Percentiles rank a stretch among this genome's conserved stretches.
These are phyloP conservation scores for Circinella minor DNA, from an alignment of 371 early-diverging fungal genomes.

Conservation along the genomic window DNA sequence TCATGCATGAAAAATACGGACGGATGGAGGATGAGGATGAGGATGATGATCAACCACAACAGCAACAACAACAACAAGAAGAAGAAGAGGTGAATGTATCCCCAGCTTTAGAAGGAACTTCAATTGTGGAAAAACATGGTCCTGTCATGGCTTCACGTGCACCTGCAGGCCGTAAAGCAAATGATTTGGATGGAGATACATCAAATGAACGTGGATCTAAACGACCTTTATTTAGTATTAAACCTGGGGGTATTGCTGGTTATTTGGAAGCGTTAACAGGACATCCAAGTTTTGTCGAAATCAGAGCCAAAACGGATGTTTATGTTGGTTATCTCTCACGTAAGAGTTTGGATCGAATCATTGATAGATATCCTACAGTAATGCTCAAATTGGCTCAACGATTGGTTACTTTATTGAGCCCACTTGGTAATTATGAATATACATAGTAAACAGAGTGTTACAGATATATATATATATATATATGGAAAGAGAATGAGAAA, in stretches of 20 bases:
- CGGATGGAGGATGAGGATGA: not conserved
- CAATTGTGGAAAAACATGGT: conserved; percentile 20
- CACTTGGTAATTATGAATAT: conserved; percentile 58
- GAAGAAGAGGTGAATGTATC: conserved; percentile 8
- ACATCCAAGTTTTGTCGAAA: conserved; percentile 85
- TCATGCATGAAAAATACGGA: too few species aligned
- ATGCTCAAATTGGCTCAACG: conserved; percentile 89
- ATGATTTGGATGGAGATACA: conserved; percentile 18
- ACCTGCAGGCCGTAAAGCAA: conserved; percentile 40
- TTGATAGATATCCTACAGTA: conserved; percentile 83
- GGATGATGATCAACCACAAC: not conserved
- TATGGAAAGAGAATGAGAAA: not conserved
- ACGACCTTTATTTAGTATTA: conserved; percentile 70
- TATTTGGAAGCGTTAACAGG: conserved; percentile 92
- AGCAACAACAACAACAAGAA: conserved; percentile 1
- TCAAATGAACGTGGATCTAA: conserved; percentile 23
- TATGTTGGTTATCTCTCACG: conserved; percentile 89
- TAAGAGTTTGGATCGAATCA: conserved; percentile 78
- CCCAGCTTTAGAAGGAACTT: conserved; percentile 1
- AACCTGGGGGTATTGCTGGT: conserved; percentile 90
- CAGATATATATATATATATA: too few species aligned
- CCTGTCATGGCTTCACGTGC: conserved; percentile 37
- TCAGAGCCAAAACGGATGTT: conserved; percentile 81
- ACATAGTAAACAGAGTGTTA: too few species aligned
- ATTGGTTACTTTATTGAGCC: conserved; percentile 80